phyloP scores from a whole-genome alignment of 2,329 filamentous ascomycete genomes.

The Pezicula radicicola region DNA sequence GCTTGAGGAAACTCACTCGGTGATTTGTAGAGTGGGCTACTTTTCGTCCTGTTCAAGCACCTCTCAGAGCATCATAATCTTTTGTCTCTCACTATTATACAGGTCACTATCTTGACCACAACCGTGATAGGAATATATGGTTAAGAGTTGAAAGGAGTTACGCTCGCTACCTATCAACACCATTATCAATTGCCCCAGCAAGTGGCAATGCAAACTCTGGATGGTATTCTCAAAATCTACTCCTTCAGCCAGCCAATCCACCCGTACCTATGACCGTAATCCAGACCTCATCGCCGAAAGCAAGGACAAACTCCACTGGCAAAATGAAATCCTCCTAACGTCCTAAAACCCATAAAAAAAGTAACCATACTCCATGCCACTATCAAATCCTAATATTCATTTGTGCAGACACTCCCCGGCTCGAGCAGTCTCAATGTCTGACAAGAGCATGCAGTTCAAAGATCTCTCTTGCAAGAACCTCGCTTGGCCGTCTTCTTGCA shows the following conservation, averaged over 20 bases:
- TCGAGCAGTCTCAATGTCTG: neutral
- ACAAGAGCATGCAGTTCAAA: no score
- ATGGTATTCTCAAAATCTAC: slow-evolving; percentile 30
- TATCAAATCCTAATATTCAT: slow-evolving; percentile 8
- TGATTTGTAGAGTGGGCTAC: no score
- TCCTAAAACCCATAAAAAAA: slow-evolving; percentile 7
- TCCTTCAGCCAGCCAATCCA: slow-evolving; percentile 1
- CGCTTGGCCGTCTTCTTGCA: slow-evolving; percentile 13
- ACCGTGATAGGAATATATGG: no score
- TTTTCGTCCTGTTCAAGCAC: no score
- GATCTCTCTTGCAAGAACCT: neutral
- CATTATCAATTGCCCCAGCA: slow-evolving; percentile 45
- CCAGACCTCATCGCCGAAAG: slow-evolving; percentile 9
- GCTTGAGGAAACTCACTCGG: no score
- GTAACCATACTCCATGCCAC: slow-evolving; percentile 8
- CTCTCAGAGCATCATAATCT: no score
- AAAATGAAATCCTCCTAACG: slow-evolving; percentile 10
- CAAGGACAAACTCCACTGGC: slow-evolving; percentile 12
- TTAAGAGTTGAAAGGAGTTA: no score
- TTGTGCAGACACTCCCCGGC: neutral
- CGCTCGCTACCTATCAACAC: neutral
- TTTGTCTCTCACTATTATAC: no score
- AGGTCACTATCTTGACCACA: no score
- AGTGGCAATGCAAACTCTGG: slow-evolving; percentile 60
- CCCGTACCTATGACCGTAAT: slow-evolving; percentile 7